A percentile compares a stretch with the other conserved stretches of the same genome.
Evolutionary conservation across 306 rosid genomes (phyloP).

Genomic region (Ochetophila trinervis): DNA sequence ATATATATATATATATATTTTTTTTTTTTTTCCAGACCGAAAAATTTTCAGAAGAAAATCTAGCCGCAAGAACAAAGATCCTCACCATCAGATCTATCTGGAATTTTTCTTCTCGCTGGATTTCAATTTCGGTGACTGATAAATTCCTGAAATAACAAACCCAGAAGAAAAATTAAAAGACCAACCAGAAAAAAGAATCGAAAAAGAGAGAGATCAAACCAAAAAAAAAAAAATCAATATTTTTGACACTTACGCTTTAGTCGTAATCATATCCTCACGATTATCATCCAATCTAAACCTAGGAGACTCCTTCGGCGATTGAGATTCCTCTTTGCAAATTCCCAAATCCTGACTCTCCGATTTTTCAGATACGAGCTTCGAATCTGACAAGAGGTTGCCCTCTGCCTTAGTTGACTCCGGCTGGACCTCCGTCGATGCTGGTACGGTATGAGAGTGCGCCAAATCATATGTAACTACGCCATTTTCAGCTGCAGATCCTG

Average conservation of each 20-base stretch:
- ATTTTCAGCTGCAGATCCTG: constrained; percentile 59
- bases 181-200: constrained; percentile 14
- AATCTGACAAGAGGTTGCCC: constrained; percentile 30
- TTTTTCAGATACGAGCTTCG: constrained; percentile 45
- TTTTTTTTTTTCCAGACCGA: neutral
- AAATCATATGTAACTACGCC: constrained; percentile 30
- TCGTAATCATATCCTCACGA: constrained; percentile 53
- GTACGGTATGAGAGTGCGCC: constrained; percentile 29
- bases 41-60: neutral
- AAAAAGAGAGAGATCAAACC: constrained; percentile 3
- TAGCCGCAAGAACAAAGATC: constrained; percentile 12
- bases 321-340: constrained; percentile 52
- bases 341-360: constrained; percentile 48
- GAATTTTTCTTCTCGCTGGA: constrained; percentile 69
- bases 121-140: constrained; percentile 39
- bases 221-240: constrained; percentile 9
- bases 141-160: constrained; percentile 44
- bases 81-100: constrained; percentile 95
- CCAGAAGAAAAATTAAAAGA: constrained; percentile 21
- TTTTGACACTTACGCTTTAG: constrained; percentile 69
- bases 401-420: constrained; percentile 51
- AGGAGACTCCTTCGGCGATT: constrained; percentile 73
- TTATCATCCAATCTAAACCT: constrained; percentile 52
- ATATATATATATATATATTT: no score
- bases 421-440: constrained; percentile 32